Evolutionary conservation across 257 asterid genomes (phyloP).

Genomic region (Rauvolfia tetraphylla): DNA sequence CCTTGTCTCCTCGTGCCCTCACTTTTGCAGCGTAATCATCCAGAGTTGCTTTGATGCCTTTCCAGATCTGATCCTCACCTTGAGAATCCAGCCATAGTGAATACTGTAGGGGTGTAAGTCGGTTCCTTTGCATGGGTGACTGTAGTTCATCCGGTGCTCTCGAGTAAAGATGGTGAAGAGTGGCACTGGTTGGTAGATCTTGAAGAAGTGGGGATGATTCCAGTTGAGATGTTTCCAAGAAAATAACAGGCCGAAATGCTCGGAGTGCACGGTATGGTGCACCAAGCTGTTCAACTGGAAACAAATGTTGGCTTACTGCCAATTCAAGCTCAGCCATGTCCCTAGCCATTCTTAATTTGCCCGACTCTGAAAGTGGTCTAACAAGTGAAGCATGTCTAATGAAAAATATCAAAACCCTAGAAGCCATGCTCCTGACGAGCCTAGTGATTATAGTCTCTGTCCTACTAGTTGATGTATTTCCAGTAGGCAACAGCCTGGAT

Average conservation of each 20-base stretch:
- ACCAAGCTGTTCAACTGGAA: conserved; percentile 94
- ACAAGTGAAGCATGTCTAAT: conserved; percentile 89
- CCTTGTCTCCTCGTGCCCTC: conserved; percentile 83
- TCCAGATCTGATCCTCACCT: conserved; percentile 98
- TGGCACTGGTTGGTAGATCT: conserved; percentile 80
- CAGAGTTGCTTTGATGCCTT: conserved; percentile 78
- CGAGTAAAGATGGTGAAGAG: conserved; percentile 88
- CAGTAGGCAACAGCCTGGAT: conserved; percentile 71
- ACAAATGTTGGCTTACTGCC: conserved; percentile 80
- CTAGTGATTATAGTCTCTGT: conserved; percentile 79
- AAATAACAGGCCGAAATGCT: conserved; percentile 89
- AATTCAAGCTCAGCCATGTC: conserved; percentile 97
- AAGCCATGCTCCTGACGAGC: conserved; percentile 86
- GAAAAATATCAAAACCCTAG: conserved; percentile 73
- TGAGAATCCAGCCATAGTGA: conserved; percentile 96
- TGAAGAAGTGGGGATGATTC: conserved; percentile 80
- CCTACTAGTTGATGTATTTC: conserved; percentile 35
- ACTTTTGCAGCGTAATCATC: conserved; percentile 84
- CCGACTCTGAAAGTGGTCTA: conserved; percentile 91
- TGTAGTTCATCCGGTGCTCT: conserved; percentile 86
- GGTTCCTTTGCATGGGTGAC: conserved; percentile 88
- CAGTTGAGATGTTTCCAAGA: conserved; percentile 86
- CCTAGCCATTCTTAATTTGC: conserved; percentile 91
- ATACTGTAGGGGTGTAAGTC: conserved; percentile 75
- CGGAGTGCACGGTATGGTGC: conserved; percentile 90